These are phyloP conservation scores for Ceratocystis diversiconidia DNA, from an alignment of 2,329 filamentous ascomycete genomes.

Conservation along the genomic window DNA sequence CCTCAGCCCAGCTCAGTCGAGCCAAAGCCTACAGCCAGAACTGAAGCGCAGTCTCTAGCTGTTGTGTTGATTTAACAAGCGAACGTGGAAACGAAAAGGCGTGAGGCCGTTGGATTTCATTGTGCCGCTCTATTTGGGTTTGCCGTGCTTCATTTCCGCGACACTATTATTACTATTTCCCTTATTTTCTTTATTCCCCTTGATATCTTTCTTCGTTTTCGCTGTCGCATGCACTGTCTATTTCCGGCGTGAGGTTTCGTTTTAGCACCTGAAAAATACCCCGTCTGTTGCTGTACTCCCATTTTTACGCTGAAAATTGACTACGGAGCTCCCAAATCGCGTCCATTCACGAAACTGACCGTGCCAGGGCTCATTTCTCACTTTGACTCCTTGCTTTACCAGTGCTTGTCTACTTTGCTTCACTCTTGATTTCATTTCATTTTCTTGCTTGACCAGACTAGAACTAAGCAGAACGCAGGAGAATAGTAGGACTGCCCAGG, in stretches of 20 bases:
- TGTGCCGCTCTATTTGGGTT: background rate
- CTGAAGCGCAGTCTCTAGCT: background rate
- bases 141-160: background rate
- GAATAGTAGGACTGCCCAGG: no score
- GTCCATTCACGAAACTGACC: slow-evolving; percentile 10
- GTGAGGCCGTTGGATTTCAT: background rate
- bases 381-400: slow-evolving; percentile 5
- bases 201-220: slow-evolving; percentile 8
- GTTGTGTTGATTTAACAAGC: background rate
- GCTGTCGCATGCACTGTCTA: slow-evolving; percentile 19
- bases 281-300: background rate
- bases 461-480: no score
- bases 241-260: slow-evolving; percentile 14
- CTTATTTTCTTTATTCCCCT: background rate
- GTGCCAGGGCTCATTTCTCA: slow-evolving; percentile 2
- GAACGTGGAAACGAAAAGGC: background rate
- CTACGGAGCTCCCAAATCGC: slow-evolving; percentile 3
- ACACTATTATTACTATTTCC: background rate
- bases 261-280: background rate
- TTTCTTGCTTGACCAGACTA: background rate
- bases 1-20: background rate
- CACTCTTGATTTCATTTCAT: background rate
- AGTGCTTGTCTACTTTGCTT: background rate
- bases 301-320: background rate
- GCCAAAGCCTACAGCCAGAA: background rate